Evolutionary conservation across 371 early-diverging fungal genomes (phyloP).

Genomic region (Mortierella polycephala): DNA sequence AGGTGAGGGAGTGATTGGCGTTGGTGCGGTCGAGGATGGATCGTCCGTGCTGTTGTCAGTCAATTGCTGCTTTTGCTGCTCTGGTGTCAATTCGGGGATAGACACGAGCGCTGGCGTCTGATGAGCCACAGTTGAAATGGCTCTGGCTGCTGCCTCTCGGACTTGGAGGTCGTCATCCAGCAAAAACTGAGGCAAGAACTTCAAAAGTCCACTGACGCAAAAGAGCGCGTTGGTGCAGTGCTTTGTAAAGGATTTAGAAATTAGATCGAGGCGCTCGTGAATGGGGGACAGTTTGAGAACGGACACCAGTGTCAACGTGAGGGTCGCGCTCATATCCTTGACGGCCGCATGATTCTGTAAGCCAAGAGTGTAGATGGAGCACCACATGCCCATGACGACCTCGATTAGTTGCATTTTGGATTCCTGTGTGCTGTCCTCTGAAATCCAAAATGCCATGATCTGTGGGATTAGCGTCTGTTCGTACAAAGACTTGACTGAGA

Average conservation of each 20-base stretch:
- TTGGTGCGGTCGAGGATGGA: slow-evolving; percentile 1
- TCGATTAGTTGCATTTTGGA: slow-evolving; percentile 32
- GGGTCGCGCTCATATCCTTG: slow-evolving; percentile 49
- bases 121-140: slow-evolving; percentile 38
- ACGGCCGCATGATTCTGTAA: slow-evolving; percentile 37
- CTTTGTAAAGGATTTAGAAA: slow-evolving; percentile 46
- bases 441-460: slow-evolving; percentile 54
- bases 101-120: slow-evolving; percentile 23
- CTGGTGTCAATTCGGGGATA: slow-evolving; percentile 6
- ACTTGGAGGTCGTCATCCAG: slow-evolving; percentile 45
- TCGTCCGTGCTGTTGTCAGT: slow-evolving; percentile 4
- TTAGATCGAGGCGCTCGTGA: slow-evolving; percentile 40
- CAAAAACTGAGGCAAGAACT: slow-evolving; percentile 49
- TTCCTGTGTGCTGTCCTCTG: slow-evolving; percentile 37
- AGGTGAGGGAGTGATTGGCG: slow-evolving; percentile 25
- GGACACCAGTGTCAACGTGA: slow-evolving; percentile 44
- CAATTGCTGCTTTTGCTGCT: slow-evolving; percentile 16
- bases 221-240: slow-evolving; percentile 46
- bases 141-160: slow-evolving; percentile 46
- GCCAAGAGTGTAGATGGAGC: slow-evolving; percentile 50
- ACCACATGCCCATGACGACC: slow-evolving; percentile 54
- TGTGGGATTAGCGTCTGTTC: slow-evolving; percentile 53
- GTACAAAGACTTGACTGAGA: slow-evolving; percentile 37
- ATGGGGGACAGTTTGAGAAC: slow-evolving; percentile 37
- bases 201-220: slow-evolving; percentile 46